Base-by-base conservation (phyloP, 2,329 filamentous ascomycete species). In the Sordariomycetes sp. region DNA sequence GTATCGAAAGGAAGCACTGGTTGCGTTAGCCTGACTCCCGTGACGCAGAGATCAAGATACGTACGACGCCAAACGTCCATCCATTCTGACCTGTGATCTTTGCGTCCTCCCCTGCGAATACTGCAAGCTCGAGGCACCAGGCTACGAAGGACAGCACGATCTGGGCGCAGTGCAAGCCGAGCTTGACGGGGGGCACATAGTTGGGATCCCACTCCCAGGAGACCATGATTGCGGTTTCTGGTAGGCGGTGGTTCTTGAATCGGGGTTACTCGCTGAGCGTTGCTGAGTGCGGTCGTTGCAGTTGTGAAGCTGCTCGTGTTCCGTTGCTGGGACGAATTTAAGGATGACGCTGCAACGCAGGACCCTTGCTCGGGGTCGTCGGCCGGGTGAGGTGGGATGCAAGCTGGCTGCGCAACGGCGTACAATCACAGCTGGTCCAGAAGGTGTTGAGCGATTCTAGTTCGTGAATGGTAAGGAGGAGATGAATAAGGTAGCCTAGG, bases 61-160 rank as follows among this genome's bases (percentile, higher is more conserved):
- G 39, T 64, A 81, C 76, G 55, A 79, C 64, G 43, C 62, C 75
- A 42, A 81, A 80, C 1, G 72, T 68, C 75, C 76, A 81, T 40
- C 68, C 74, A 52, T 72, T 71, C 42, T 72, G 66, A 21, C 74
- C 73, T 36, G 66, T 68, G 41, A 80, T 64, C 15, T 50, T 52
- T 5, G 72, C 59, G 11, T 61, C 51, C 8, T 65, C 51, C 35
- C 60, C 58, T 26, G 61, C 62, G 48, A 80, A 77, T 30, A 80
- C 64, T 17, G 69, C 62, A 45, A 81, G 77, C 44, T 73, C 70
- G 39, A 81, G 58, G 38, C 67, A 61, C 64, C 74, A 79, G 45
- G 68, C 59, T 17, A 78, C 59, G 30, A 79, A 61, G 30, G 61
- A 68, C 17, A 76, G 46, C 30, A 72, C 42, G 38, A 70, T 63